Base-by-base conservation (phyloP, 2,329 filamentous ascomycete species). In the Diaporthe citriasiana region DNA sequence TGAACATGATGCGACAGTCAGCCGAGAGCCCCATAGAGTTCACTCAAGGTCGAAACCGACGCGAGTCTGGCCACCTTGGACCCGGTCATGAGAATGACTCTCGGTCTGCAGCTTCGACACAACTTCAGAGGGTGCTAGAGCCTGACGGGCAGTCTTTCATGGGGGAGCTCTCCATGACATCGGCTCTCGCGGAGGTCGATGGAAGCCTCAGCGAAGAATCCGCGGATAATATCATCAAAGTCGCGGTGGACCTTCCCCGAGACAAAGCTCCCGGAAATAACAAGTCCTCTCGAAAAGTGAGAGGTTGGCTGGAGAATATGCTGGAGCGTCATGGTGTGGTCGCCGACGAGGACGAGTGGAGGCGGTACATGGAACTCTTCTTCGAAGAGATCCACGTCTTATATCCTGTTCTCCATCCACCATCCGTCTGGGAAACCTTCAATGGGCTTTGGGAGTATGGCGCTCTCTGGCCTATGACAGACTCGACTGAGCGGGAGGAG, bases 301-400 rank as follows among this genome's bases (percentile, higher is more conserved):
- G 73, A 17, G 71, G 71, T 7, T 75, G 73, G 73, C 53, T 75
- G 38, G 71, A 73, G 38, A 17, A 27, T 2, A 66, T 75, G 12
- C 57, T 75, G 27, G 65, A 70, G 8, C 51, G 70, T 13, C 53
- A 73, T n/a, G 71, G 71, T 25, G 51, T 75, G 13, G 57, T 71
- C 22, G 71, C 73, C 30, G 71, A 75, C 30, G 65, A 75, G 33
- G 50, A 33, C 1, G 73, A 73, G 7, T 75, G 73, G 71, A 71
- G 71, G n/a, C 47, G 56, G 17, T 75, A 70, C 38, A 50, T 75
- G 66, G 56, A 73, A 12, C 40, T 75, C 0, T 75, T 70, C 40
- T 63, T 75, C 1, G 73, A 75, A n/a, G 73, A 75, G 25, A 70
- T 75, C 10, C 73, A 75, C 47, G 25, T 75, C 6, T 55, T 75